Evolutionary conservation across 306 rosid genomes (phyloP).

Genomic region (Casuarina cunninghamiana): DNA sequence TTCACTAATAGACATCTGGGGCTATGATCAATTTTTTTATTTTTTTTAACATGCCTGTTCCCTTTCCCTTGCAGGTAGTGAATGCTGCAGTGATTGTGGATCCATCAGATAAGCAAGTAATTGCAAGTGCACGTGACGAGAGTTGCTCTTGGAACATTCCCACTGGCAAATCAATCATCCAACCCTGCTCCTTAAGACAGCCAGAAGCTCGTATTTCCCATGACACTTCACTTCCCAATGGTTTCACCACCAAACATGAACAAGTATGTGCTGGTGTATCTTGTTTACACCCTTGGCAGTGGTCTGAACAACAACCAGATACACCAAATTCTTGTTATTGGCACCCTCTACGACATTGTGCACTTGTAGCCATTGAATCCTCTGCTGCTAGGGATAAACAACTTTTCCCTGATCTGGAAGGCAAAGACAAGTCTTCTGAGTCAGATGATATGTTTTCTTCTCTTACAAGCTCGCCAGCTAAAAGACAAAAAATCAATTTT

Average conservation of each 20-base stretch:
- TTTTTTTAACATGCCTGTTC: background rate
- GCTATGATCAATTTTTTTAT: background rate
- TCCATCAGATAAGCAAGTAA: conserved; percentile 64
- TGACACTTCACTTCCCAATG: conserved; percentile 25
- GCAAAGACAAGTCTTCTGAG: conserved; percentile 39
- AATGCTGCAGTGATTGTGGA: conserved; percentile 94
- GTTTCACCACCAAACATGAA: conserved; percentile 27
- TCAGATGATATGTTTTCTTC: conserved; percentile 30
- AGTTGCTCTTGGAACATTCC: conserved; percentile 44
- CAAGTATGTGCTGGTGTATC: conserved; percentile 37
- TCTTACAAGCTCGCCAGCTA: conserved; percentile 46
- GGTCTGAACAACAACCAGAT: conserved; percentile 56
- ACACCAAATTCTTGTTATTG: conserved; percentile 38
- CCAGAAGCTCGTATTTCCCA: conserved; percentile 30
- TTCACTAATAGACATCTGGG: background rate
- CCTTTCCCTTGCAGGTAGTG: conserved; percentile 49
- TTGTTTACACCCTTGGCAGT: conserved; percentile 71
- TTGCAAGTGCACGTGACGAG: conserved; percentile 72
- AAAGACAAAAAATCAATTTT: conserved; percentile 57
- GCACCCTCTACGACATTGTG: conserved; percentile 87
- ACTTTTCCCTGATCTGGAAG: conserved; percentile 47
- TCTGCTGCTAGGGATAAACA: conserved; percentile 78
- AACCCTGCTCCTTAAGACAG: conserved; percentile 28
- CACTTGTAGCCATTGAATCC: conserved; percentile 80
- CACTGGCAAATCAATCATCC: conserved; percentile 23